Percentiles rank a stretch among this genome's conserved stretches.
Evolutionary conservation across 1,284 basidiomycete genomes (phyloP).

Genomic region (Fomitopsis schrenkii): DNA sequence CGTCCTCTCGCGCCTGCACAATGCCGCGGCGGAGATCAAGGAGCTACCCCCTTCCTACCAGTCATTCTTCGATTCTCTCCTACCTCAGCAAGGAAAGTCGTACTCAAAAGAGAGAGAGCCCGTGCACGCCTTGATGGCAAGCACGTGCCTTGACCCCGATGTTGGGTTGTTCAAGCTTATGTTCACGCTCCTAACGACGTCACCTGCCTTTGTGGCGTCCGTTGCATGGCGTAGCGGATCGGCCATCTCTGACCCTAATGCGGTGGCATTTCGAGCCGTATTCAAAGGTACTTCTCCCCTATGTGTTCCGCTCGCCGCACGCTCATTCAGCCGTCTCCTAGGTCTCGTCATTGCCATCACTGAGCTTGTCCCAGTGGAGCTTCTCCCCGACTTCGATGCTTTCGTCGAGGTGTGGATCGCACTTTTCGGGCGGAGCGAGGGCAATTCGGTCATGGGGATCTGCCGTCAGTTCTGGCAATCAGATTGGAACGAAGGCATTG

Average conservation of each 20-base stretch:
- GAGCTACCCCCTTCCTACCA: slow-evolving; percentile 51
- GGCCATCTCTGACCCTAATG: slow-evolving; percentile 73
- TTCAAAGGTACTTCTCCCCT: slow-evolving; percentile 60
- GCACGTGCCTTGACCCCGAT: slow-evolving; percentile 48
- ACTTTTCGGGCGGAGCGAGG: slow-evolving; percentile 77
- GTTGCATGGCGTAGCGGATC: slow-evolving; percentile 64
- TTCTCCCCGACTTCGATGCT: slow-evolving; percentile 66
- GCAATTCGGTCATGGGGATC: slow-evolving; percentile 60
- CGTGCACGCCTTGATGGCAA: slow-evolving; percentile 49
- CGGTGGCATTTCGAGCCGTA: slow-evolving; percentile 78
- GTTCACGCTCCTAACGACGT: slow-evolving; percentile 53
- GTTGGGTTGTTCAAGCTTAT: slow-evolving; percentile 57
- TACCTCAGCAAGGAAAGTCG: slow-evolving; percentile 36
- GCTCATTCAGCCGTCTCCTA: slow-evolving; percentile 23
- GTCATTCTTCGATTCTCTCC: slow-evolving; percentile 53
- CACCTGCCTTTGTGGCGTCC: slow-evolving; percentile 72
- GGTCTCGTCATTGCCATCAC: slow-evolving; percentile 69
- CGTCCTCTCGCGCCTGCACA: slow-evolving; percentile 59
- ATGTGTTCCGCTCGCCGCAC: background rate
- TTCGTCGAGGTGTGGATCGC: slow-evolving; percentile 78
- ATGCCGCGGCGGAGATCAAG: slow-evolving; percentile 38
- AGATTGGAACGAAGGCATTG: slow-evolving; percentile 57
- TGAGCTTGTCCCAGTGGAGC: slow-evolving; percentile 71
- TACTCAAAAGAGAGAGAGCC: slow-evolving; percentile 55
- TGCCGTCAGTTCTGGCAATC: slow-evolving; percentile 77